A percentile compares a stretch with the other conserved stretches of the same genome.
Evolutionary conservation across 208 protist genomes (phyloP).

Genomic region (Trypanosoma avium): DNA sequence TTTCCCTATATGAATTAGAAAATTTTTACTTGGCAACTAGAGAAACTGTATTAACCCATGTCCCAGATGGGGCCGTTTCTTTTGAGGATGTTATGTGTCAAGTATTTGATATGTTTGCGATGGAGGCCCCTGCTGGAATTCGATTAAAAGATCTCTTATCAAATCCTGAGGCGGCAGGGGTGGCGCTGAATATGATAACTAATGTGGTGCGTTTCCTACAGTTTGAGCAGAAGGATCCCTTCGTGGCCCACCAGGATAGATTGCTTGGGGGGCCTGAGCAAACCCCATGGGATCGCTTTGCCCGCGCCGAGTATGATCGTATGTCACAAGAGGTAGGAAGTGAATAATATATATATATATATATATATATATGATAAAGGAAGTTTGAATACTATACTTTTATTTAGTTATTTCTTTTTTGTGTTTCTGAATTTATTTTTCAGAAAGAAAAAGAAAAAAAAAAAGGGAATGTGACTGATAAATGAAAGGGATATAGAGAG

Average conservation of each 20-base stretch:
- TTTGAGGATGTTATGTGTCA: conserved; percentile 94
- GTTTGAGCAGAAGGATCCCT: conserved; percentile 92
- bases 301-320: conserved; percentile 91
- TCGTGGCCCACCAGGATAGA: conserved; percentile 76
- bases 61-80: conserved; percentile 58
- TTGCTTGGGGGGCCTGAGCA: conserved; percentile 65
- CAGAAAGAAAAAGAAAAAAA: conserved; percentile 15
- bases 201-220: conserved; percentile 93
- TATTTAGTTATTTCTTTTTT: no score
- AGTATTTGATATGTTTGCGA: conserved; percentile 92
- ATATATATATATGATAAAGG: not conserved
- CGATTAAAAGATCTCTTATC: conserved; percentile 84
- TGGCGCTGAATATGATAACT: conserved; percentile 93
- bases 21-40: conserved; percentile 91
- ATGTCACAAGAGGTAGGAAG: conserved; percentile 83
- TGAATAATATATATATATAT: conserved; percentile 26
- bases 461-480: not conserved
- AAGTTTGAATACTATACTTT: no score
- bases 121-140: conserved; percentile 50
- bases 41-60: conserved; percentile 67
- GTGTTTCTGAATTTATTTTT: no score
- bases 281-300: conserved; percentile 93
- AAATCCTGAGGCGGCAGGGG: conserved; percentile 69
- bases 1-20: conserved; percentile 94
- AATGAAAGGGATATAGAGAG: not conserved